These are phyloP conservation scores for Cryphonectria naterciae DNA, from an alignment of 2,329 filamentous ascomycete genomes.

Conservation along the genomic window DNA sequence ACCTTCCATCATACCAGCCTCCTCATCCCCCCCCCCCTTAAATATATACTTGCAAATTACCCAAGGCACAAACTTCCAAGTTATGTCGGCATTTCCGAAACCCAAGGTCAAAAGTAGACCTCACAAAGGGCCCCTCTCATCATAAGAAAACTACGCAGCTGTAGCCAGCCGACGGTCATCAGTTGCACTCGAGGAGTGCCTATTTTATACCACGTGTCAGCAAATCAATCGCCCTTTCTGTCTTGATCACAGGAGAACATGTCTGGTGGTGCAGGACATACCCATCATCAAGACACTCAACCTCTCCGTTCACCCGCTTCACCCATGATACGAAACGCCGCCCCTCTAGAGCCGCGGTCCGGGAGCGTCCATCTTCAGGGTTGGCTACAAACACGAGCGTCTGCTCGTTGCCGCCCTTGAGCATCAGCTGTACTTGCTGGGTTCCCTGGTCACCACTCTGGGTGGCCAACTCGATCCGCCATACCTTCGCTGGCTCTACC, in stretches of 20 bases:
- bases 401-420: constrained; percentile 23
- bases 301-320: constrained; percentile 18
- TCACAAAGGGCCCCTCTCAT: neutral
- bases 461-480: constrained; percentile 18
- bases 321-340: constrained; percentile 24
- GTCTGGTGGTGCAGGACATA: neutral
- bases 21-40: no score
- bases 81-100: neutral
- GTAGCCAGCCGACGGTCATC: constrained; percentile 11
- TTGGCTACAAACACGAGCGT: constrained; percentile 25
- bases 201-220: constrained; percentile 8
- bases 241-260: neutral
- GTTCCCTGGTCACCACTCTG: neutral
- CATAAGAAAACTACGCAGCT: neutral
- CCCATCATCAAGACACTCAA: constrained; percentile 10
- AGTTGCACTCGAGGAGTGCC: constrained; percentile 1
- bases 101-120: neutral
- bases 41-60: neutral
- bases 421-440: constrained; percentile 20
- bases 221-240: neutral
- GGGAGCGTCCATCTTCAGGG: constrained; percentile 10
- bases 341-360: constrained; percentile 23
- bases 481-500: constrained; percentile 24
- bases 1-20: neutral
- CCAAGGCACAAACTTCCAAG: neutral